These are phyloP conservation scores for Cutaneotrichosporon dermatis DNA, from an alignment of 1,284 basidiomycete genomes.

Conservation along the genomic window DNA sequence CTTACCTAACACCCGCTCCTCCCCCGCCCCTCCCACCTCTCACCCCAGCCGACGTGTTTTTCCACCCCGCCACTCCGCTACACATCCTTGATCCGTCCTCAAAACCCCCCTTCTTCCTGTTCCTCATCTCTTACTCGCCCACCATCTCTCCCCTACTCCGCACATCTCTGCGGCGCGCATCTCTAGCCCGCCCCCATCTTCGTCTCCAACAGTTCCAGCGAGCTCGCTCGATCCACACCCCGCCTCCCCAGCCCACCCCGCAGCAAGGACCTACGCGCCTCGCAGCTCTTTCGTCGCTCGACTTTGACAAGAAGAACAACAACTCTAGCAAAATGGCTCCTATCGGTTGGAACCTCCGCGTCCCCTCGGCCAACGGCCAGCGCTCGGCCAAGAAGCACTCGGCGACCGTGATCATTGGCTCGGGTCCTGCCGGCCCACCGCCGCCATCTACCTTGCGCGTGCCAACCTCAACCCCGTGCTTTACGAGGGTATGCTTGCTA, in stretches of 20 bases:
- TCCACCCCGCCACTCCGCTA: neutral
- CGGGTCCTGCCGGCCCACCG: conserved; percentile 89
- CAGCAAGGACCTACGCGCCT: conserved; percentile 1
- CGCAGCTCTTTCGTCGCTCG: conserved; percentile 6
- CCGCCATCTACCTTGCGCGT: conserved; percentile 91
- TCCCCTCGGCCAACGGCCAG: conserved; percentile 37
- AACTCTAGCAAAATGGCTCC: conserved; percentile 51
- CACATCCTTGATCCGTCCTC: neutral
- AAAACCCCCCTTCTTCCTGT: no score
- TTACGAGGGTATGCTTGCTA: conserved; percentile 98
- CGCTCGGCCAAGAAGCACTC: conserved; percentile 57
- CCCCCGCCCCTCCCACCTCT: neutral
- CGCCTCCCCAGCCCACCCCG: neutral
- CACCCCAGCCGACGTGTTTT: neutral
- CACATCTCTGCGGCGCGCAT: neutral
- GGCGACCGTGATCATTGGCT: conserved; percentile 66
- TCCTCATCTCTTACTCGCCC: neutral
- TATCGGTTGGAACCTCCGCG: conserved; percentile 32
- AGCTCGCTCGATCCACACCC: neutral
- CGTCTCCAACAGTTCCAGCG: no score
- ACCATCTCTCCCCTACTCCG: neutral
- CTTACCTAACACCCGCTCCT: neutral
- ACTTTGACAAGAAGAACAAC: neutral
- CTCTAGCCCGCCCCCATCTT: neutral
- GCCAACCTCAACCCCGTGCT: conserved; percentile 90